Conservation (phyloP, 441 rosid species). For the Corymbia calophylla region DNA sequence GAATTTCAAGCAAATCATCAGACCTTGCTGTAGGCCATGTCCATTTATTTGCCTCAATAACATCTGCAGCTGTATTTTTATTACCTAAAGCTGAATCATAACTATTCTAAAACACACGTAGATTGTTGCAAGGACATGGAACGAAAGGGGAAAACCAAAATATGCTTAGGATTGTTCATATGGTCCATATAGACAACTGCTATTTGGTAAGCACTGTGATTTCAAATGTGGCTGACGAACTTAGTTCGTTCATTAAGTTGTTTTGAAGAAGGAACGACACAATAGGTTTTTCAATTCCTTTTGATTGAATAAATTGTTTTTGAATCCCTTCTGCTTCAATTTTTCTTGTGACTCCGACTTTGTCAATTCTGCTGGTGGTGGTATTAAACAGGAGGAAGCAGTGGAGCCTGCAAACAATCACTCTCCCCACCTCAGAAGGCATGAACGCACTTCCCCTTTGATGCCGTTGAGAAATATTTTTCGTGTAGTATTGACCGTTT, state of each 20-base stretch:
- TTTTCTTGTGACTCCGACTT: background rate
- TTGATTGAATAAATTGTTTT: background rate
- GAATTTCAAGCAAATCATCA: background rate
- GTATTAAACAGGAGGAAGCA: background rate
- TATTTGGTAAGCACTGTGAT: background rate
- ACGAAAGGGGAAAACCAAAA: background rate
- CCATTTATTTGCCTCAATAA: background rate
- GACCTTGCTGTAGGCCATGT: background rate
- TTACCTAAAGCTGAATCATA: background rate
- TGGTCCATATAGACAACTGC: background rate
- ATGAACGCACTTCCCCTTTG: background rate
- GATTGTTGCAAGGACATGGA: accelerated
- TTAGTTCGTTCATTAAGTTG: background rate
- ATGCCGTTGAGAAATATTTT: background rate
- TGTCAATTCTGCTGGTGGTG: background rate
- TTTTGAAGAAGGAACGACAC: background rate
- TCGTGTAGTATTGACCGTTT: accelerated
- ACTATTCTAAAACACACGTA: background rate
- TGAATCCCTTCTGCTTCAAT: background rate
- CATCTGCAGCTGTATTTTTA: background rate
- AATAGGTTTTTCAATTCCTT: background rate
- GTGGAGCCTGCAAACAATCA: background rate
- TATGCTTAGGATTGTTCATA: background rate
- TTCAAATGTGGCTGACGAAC: background rate
- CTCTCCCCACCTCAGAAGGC: background rate